phyloP scores from a whole-genome alignment of 106 monocot species.

The Allium fistulosum region DNA sequence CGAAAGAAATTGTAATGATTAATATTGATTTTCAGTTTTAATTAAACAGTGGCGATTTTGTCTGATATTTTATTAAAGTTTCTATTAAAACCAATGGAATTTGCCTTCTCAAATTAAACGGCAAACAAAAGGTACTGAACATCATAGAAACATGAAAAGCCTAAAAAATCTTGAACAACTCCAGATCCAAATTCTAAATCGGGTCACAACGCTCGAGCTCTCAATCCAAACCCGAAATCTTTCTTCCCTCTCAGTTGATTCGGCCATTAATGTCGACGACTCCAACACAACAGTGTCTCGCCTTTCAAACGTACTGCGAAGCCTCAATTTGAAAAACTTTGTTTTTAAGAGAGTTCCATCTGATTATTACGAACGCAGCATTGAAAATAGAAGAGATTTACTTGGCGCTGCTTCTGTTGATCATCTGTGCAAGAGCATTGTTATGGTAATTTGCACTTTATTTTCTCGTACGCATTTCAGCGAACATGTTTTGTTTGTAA shows the following conservation, averaged over 20 bases:
- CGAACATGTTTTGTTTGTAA: constrained; percentile 10
- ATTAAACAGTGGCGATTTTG: no score
- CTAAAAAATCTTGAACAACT: constrained; percentile 28
- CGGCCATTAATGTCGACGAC: not conserved
- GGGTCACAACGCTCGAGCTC: constrained; percentile 36
- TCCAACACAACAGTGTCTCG: constrained; percentile 36
- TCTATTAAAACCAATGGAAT: no score
- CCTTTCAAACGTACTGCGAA: constrained; percentile 37
- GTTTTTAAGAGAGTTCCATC: constrained; percentile 37
- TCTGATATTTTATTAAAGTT: no score
- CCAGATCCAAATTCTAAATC: constrained; percentile 36
- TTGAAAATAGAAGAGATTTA: constrained; percentile 41
- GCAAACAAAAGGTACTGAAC: no score
- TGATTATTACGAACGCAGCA: constrained; percentile 51
- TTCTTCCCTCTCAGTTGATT: constrained; percentile 12
- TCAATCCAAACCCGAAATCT: constrained; percentile 13
- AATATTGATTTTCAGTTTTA: no score
- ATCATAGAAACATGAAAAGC: constrained; percentile 16
- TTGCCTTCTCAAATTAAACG: no score
- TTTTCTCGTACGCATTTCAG: constrained; percentile 19
- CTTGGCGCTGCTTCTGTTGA: constrained; percentile 41
- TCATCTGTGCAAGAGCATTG: constrained; percentile 79
- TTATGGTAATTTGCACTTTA: constrained; percentile 26
- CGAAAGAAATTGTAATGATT: no score
- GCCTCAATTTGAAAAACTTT: constrained; percentile 36